Conservation (phyloP, 139 green algal genomes). For the Eudorina sp. region DNA sequence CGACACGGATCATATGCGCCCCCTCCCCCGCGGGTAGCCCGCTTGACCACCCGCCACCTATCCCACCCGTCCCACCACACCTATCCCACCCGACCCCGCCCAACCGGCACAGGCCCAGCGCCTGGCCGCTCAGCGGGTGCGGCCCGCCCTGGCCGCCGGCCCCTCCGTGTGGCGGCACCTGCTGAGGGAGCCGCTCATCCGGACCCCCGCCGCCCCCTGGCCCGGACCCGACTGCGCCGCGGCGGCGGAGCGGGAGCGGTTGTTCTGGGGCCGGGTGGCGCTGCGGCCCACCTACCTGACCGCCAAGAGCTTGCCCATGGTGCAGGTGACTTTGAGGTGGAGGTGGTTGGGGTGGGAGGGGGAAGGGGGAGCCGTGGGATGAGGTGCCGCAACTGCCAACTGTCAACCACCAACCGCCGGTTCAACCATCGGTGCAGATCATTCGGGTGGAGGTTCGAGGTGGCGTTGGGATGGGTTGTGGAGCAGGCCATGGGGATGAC, state of each 20-base stretch:
- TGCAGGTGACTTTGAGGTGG: conserved; percentile 16
- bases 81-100: background rate
- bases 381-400: no score
- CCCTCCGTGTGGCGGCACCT: conserved; percentile 55
- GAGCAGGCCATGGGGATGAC: no score
- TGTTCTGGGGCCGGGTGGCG: conserved; percentile 55
- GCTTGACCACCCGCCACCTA: background rate
- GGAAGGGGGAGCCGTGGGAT: background rate
- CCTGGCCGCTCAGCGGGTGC: conserved; percentile 43
- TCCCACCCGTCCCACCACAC: no score
- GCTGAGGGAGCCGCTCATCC: background rate
- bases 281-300: conserved; percentile 17
- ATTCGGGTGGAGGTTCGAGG: no score
- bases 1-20: no score
- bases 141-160: conserved; percentile 27
- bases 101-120: conserved; percentile 42
- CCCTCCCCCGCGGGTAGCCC: no score
- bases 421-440: no score
- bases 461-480: no score
- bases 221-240: conserved; percentile 10
- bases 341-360: no score
- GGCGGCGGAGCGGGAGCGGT: conserved; percentile 51
- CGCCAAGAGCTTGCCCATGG: background rate
- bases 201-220: conserved; percentile 36
- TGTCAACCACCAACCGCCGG: no score